A percentile compares a stretch with the other conserved stretches of the same genome.
phyloP scores from a whole-genome alignment of 345 rosid genomes.

The Reutealis trisperma region DNA sequence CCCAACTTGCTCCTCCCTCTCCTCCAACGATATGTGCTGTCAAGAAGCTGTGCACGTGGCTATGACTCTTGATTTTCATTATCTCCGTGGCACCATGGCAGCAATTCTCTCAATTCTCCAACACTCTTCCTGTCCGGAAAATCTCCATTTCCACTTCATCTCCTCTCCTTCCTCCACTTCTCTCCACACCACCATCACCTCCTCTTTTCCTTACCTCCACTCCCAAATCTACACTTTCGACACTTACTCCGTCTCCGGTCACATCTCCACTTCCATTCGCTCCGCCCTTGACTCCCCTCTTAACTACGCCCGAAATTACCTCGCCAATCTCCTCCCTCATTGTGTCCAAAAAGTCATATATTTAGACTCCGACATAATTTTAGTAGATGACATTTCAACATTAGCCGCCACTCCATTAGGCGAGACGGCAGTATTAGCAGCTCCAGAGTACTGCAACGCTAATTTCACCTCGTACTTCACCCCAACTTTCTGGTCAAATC shows the following conservation, averaged over 20 bases:
- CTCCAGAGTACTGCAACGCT: slow-evolving; percentile 47
- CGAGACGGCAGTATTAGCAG: slow-evolving; percentile 31
- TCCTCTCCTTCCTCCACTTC: slow-evolving; percentile 24
- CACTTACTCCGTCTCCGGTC: slow-evolving; percentile 33
- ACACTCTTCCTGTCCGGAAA: slow-evolving; percentile 48
- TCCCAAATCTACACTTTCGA: slow-evolving; percentile 35
- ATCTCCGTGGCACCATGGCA: slow-evolving; percentile 47
- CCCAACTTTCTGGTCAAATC: slow-evolving; percentile 44
- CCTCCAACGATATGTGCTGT: slow-evolving; percentile 16
- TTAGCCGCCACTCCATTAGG: slow-evolving; percentile 35
- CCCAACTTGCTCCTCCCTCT: slow-evolving; percentile 17
- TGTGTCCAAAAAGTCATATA: slow-evolving; percentile 34
- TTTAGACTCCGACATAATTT: slow-evolving; percentile 42
- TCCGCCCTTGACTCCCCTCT: slow-evolving; percentile 46
- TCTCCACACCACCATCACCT: slow-evolving; percentile 29
- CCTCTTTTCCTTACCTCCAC: slow-evolving; percentile 45
- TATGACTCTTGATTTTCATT: slow-evolving; percentile 33
- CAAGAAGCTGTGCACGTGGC: slow-evolving; percentile 41
- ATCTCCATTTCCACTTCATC: slow-evolving; percentile 42
- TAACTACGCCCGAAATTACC: slow-evolving; percentile 47
- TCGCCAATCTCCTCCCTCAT: slow-evolving; percentile 34
- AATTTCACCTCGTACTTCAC: slow-evolving; percentile 43
- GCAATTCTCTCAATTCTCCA: slow-evolving; percentile 37
- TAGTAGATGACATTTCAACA: slow-evolving; percentile 41
- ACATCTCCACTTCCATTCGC: slow-evolving; percentile 45